Conservation (phyloP, 2,329 filamentous ascomycete genomes). For the Trichoderma atroviride region DNA sequence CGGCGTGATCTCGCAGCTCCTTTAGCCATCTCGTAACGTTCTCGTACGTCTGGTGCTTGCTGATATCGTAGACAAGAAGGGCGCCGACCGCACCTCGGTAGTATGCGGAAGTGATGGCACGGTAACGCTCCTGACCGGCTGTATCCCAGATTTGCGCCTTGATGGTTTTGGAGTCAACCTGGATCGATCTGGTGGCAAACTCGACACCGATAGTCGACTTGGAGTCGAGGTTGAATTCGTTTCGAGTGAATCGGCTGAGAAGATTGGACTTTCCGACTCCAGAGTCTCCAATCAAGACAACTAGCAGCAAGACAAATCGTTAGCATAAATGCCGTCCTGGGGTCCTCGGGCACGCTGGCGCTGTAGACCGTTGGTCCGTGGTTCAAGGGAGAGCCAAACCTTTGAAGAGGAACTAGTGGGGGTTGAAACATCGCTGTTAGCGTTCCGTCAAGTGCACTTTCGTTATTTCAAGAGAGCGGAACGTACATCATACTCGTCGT, state of each 20-base stretch:
- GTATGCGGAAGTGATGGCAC: conserved; percentile 98
- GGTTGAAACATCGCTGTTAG: conserved; percentile 37
- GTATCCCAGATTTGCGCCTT: conserved; percentile 99
- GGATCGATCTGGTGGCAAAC: conserved; percentile 97
- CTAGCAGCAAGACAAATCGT: conserved; percentile 51
- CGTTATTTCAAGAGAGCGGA: conserved; percentile 29
- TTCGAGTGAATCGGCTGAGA: conserved; percentile 97
- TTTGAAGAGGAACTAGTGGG: conserved; percentile 93
- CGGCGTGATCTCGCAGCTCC: conserved; percentile 95
- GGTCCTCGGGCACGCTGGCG: conserved; percentile 25
- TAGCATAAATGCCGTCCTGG: conserved; percentile 35
- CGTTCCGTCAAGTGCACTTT: conserved; percentile 30
- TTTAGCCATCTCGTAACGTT: conserved; percentile 99
- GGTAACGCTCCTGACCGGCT: conserved; percentile 96
- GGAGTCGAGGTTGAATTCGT: conserved; percentile 99
- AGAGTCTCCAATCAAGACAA: conserved; percentile 98
- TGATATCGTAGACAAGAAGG: conserved; percentile 98
- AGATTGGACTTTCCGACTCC: conserved; percentile 99
- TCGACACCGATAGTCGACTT: conserved; percentile 99
- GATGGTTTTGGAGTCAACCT: conserved; percentile 99
- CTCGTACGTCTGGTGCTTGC: conserved; percentile 99
- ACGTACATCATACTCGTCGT: conserved; percentile 99
- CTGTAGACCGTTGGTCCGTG: conserved; percentile 18
- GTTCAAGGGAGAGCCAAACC: conserved; percentile 57
- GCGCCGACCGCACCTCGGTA: conserved; percentile 97